phyloP scores from a whole-genome alignment of 2,329 filamentous ascomycete genomes.

The Podosphaera aphanis region DNA sequence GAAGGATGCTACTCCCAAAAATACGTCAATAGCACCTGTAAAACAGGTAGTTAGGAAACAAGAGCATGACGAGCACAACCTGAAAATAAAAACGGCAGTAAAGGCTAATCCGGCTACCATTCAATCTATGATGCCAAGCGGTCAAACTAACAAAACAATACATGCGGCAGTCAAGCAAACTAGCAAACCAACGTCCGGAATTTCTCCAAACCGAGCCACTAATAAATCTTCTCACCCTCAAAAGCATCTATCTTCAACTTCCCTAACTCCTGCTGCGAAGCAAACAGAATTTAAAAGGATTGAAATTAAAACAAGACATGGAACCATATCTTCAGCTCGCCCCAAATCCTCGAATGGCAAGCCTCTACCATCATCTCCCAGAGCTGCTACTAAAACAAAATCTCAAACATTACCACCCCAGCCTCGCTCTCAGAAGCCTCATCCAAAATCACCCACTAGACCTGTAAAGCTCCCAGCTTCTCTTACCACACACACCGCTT shows the following conservation, averaged over 20 bases:
- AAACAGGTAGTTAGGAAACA: not conserved
- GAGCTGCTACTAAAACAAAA: conserved; percentile 9
- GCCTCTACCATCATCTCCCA: conserved; percentile 5
- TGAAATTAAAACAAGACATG: not conserved
- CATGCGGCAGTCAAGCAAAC: not conserved
- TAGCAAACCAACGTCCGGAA: not conserved
- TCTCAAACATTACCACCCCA: conserved; percentile 13
- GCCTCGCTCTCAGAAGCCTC: conserved; percentile 28
- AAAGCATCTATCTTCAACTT: not conserved
- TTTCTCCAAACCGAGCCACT: not conserved
- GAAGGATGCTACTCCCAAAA: not conserved
- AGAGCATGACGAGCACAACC: not conserved
- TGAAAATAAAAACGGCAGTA: not conserved
- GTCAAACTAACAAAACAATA: not conserved
- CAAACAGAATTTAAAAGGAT: not conserved
- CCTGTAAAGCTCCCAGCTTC: conserved; percentile 43
- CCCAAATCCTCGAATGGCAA: conserved; percentile 4
- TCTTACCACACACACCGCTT: conserved; percentile 44
- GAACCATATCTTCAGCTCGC: not conserved
- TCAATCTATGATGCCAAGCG: not conserved
- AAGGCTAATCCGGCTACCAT: not conserved
- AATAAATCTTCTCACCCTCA: not conserved
- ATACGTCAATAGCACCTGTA: not conserved
- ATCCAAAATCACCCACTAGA: conserved; percentile 43
- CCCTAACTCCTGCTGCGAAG: not conserved